Conservation (phyloP, 192 early-diverging fungal species). For the Umbelopsis sp. region DNA sequence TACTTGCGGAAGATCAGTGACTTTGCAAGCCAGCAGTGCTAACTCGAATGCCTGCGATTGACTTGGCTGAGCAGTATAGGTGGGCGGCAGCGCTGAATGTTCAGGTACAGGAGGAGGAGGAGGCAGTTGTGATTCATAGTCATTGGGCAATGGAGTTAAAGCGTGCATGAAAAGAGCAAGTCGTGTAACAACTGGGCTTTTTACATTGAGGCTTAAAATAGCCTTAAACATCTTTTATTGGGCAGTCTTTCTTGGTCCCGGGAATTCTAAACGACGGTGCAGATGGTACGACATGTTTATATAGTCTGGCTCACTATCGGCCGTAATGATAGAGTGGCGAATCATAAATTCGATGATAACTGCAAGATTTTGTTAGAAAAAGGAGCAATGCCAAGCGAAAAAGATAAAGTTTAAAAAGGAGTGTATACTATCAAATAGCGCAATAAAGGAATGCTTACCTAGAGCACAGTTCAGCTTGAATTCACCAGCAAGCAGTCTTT, state of each 20-base stretch:
- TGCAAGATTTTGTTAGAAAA: not conserved
- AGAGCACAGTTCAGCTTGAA: slow-evolving; percentile 91
- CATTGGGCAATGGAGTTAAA: slow-evolving; percentile 19
- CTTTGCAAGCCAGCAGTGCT: not conserved
- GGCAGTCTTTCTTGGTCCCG: slow-evolving; percentile 51
- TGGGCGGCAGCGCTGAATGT: not conserved
- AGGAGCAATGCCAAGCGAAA: not conserved
- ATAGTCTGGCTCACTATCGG: slow-evolving; percentile 85
- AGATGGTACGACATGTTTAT: slow-evolving; percentile 67
- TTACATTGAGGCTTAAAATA: not conserved
- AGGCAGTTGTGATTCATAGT: slow-evolving; percentile 1
- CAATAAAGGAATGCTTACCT: slow-evolving; percentile 25
- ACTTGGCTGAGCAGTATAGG: not conserved
- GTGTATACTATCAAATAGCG: not conserved
- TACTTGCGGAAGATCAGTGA: not conserved
- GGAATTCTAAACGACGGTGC: slow-evolving; percentile 69
- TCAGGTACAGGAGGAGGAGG: slow-evolving; percentile 10
- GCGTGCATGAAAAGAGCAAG: slow-evolving; percentile 4
- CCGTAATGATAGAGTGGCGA: slow-evolving; percentile 68
- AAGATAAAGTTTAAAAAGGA: not conserved
- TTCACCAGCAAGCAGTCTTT: slow-evolving; percentile 47
- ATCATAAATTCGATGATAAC: slow-evolving; percentile 87
- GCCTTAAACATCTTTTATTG: not conserved
- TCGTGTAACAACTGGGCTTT: not conserved
- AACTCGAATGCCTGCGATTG: not conserved